Percentiles rank a stretch among this genome's conserved stretches.
These are phyloP conservation scores for Kandelia obovata DNA, from an alignment of 345 rosid genomes.

Conservation along the genomic window DNA sequence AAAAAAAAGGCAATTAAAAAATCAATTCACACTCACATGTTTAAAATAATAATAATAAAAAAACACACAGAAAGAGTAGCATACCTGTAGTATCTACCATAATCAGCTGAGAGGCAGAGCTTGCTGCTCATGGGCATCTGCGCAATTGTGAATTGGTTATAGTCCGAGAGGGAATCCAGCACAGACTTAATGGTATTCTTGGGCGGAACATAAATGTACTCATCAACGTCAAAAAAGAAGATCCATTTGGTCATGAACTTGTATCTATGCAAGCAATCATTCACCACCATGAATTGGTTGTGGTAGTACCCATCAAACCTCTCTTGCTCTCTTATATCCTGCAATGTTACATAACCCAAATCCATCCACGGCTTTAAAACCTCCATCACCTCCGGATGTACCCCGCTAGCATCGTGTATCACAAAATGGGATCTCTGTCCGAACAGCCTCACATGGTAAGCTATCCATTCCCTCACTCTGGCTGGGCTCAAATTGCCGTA, in stretches of 20 bases:
- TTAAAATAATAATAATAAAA: neutral
- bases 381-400: slow-evolving; percentile 62
- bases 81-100: slow-evolving; percentile 70
- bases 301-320: slow-evolving; percentile 93
- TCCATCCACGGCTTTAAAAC: slow-evolving; percentile 92
- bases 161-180: slow-evolving; percentile 55
- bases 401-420: slow-evolving; percentile 85
- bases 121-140: slow-evolving; percentile 79
- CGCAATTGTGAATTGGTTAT: slow-evolving; percentile 67
- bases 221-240: slow-evolving; percentile 91
- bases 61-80: neutral
- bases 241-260: slow-evolving; percentile 76
- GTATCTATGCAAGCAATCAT: slow-evolving; percentile 84
- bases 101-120: slow-evolving; percentile 65
- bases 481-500: slow-evolving; percentile 80
- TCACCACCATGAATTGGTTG: slow-evolving; percentile 89
- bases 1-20: neutral
- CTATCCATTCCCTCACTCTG: slow-evolving; percentile 81
- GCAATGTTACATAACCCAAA: slow-evolving; percentile 73
- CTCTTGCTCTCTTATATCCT: slow-evolving; percentile 76
- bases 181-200: slow-evolving; percentile 52
- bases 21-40: neutral
- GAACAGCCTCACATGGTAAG: slow-evolving; percentile 71
- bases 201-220: slow-evolving; percentile 57
- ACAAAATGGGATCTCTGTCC: slow-evolving; percentile 78